Evolutionary conservation across 148 eudicot genomes (phyloP).

Genomic region (Chenopodium formosanum): DNA sequence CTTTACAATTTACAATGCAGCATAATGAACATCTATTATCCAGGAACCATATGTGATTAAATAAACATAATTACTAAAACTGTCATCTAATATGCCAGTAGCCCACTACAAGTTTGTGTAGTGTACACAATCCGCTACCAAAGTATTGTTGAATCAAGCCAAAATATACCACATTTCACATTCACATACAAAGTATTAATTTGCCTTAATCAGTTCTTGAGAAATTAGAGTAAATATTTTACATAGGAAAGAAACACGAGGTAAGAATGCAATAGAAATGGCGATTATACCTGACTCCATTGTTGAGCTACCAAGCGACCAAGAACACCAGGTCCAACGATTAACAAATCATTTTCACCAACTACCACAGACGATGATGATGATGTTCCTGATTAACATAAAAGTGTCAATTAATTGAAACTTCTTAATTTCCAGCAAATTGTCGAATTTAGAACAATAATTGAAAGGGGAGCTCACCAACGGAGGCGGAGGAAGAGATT

Average conservation of each 20-base stretch:
- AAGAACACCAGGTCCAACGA: constrained; percentile 87
- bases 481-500: constrained; percentile 15
- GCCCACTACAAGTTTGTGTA: too few relatives aligned
- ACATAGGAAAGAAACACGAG: neutral
- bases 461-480: constrained; percentile 12
- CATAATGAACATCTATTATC: too few relatives aligned
- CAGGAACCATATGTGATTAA: too few relatives aligned
- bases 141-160: too few relatives aligned
- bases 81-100: too few relatives aligned
- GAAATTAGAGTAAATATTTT: too few relatives aligned
- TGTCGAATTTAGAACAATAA: neutral
- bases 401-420: neutral
- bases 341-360: constrained; percentile 60
- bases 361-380: constrained; percentile 35
- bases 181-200: too few relatives aligned
- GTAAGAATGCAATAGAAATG: neutral
- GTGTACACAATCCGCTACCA: too few relatives aligned
- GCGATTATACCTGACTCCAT: constrained; percentile 57
- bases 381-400: constrained; percentile 13
- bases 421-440: neutral
- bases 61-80: too few relatives aligned
- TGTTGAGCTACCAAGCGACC: constrained; percentile 78
- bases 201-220: too few relatives aligned
- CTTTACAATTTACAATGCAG: too few relatives aligned
- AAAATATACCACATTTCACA: too few relatives aligned